Evolutionary conservation across 2,329 filamentous ascomycete species (phyloP).

Genomic region (Paramyrothecium roridum): DNA sequence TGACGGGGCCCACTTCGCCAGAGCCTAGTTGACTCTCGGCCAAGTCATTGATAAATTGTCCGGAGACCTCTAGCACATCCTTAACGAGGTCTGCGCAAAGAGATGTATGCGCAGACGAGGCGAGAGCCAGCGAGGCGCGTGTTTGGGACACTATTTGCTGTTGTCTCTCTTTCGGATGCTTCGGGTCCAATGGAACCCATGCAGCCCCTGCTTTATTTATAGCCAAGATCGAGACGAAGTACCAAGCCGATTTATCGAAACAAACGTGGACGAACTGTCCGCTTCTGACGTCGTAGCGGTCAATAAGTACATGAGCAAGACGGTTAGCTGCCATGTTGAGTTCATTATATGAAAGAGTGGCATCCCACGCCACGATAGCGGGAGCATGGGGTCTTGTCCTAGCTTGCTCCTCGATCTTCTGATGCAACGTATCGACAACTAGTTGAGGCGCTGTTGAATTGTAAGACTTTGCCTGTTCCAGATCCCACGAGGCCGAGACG

Average conservation of each 20-base stretch:
- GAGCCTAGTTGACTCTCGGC: too few relatives aligned
- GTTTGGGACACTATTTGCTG: neutral
- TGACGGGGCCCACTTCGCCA: neutral
- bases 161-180: constrained; percentile 2
- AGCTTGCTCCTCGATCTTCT: neutral
- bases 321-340: neutral
- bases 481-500: neutral
- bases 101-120: neutral
- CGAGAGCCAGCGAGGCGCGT: neutral
- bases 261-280: constrained; percentile 2
- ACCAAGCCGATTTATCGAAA: constrained; percentile 7
- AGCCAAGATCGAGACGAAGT: constrained; percentile 3
- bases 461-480: neutral
- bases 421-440: neutral
- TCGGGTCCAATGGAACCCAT: constrained; percentile 5
- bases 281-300: too few relatives aligned
- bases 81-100: neutral
- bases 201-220: constrained; percentile 8
- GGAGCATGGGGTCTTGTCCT: neutral
- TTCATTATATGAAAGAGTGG: neutral
- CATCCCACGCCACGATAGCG: neutral
- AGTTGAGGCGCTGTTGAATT: neutral
- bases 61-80: neutral
- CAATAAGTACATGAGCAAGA: neutral
- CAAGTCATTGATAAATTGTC: neutral